Percentiles rank a stretch among this genome's conserved stretches.
These are phyloP conservation scores for Paradendryphiella salina DNA, from an alignment of 2,329 filamentous ascomycete species.

Conservation along the genomic window DNA sequence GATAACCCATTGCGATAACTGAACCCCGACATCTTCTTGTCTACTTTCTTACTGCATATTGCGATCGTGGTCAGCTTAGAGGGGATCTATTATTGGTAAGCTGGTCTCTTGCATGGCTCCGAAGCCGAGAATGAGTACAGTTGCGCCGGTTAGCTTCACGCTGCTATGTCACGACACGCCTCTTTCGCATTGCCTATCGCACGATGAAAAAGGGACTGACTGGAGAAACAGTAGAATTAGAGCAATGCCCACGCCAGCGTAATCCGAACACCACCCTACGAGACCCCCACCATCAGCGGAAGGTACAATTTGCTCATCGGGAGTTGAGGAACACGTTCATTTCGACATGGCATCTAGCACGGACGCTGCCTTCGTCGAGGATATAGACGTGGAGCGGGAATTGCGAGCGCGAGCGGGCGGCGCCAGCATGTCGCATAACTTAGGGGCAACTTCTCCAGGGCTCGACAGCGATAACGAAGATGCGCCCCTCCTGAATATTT, in stretches of 20 bases:
- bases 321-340: background rate
- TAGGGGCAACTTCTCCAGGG: slow-evolving; percentile 18
- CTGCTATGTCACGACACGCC: background rate
- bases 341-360: slow-evolving; percentile 28
- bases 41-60: background rate
- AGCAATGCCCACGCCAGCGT: slow-evolving; percentile 26
- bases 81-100: slow-evolving; percentile 30
- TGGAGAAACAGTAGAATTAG: slow-evolving; percentile 10
- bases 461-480: slow-evolving; percentile 30
- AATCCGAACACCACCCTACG: slow-evolving; percentile 7
- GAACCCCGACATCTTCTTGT: background rate
- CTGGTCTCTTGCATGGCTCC: slow-evolving; percentile 13
- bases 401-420: slow-evolving; percentile 20
- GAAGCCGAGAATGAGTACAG: slow-evolving; percentile 17
- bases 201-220: slow-evolving; percentile 11
- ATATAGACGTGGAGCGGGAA: slow-evolving; percentile 36
- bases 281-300: background rate
- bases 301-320: background rate
- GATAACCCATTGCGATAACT: slow-evolving; percentile 8
- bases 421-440: slow-evolving; percentile 21
- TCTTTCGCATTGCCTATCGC: background rate
- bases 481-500: slow-evolving; percentile 31
- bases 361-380: slow-evolving; percentile 37
- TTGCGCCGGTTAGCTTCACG: background rate
- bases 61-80: slow-evolving; percentile 6